A percentile compares a stretch with the other conserved stretches of the same genome.
Evolutionary conservation across 495 filamentous ascomycete species (phyloP).

Genomic region (Chaetomium tenue): DNA sequence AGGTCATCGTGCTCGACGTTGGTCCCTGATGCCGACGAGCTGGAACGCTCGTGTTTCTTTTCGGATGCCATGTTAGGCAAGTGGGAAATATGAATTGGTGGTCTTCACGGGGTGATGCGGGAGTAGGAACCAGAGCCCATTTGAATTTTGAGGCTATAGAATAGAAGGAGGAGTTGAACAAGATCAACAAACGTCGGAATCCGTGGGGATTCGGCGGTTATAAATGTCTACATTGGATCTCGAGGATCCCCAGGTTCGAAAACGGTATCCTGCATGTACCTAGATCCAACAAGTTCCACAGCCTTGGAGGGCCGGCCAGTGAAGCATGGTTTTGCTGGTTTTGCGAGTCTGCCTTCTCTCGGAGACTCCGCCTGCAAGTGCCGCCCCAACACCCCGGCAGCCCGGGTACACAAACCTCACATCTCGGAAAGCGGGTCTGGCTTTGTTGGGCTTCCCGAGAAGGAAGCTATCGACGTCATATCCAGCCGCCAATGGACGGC

Average conservation of each 20-base stretch:
- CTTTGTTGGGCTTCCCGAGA: not conserved
- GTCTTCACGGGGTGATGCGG: not conserved
- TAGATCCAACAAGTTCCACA: not conserved
- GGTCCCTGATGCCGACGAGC: conserved; percentile 6
- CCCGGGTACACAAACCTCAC: not conserved
- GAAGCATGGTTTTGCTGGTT: not conserved
- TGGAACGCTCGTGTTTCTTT: conserved; percentile 12
- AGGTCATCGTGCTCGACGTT: conserved; percentile 15
- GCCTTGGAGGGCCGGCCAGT: too few relatives aligned
- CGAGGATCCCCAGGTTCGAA: not conserved
- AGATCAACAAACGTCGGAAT: not conserved
- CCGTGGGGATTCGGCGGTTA: not conserved
- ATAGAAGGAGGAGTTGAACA: not conserved
- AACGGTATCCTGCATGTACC: not conserved
- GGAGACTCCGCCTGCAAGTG: not conserved
- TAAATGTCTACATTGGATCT: not conserved
- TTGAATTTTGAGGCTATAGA: not conserved
- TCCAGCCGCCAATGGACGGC: not conserved
- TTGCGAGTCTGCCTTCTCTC: not conserved
- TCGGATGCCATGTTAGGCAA: conserved; percentile 2
- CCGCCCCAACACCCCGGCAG: too few relatives aligned
- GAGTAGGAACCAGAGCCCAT: not conserved
- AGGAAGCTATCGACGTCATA: conserved; percentile 5
- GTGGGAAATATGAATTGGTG: not conserved
- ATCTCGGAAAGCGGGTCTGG: not conserved